phyloP scores from a whole-genome alignment of 176 grass and related monocot genomes.

The Oryza meridionalis region DNA sequence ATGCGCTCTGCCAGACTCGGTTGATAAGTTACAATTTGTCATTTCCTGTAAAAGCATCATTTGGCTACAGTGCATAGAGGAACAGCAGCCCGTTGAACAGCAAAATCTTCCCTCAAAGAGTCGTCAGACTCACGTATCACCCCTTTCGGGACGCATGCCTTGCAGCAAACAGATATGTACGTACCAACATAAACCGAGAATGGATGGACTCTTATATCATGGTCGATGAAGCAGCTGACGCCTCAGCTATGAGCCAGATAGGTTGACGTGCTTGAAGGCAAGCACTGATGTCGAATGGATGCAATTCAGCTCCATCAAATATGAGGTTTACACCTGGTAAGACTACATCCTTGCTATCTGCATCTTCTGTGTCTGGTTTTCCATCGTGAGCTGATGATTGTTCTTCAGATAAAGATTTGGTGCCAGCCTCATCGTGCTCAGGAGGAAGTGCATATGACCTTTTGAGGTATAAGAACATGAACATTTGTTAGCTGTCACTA shows the following conservation, averaged over 20 bases:
- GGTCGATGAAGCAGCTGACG: slow-evolving; percentile 63
- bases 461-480: slow-evolving; percentile 34
- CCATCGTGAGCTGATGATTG: slow-evolving; percentile 43
- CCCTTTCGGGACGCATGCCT: not conserved
- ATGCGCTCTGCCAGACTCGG: not conserved
- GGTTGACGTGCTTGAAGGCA: slow-evolving; percentile 96
- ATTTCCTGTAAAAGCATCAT: slow-evolving; percentile 8
- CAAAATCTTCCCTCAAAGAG: slow-evolving; percentile 17
- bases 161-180: slow-evolving; percentile 9
- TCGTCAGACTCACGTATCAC: not conserved
- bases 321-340: slow-evolving; percentile 91
- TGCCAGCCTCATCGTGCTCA: slow-evolving; percentile 60
- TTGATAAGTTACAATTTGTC: not conserved
- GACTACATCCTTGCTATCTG: slow-evolving; percentile 68
- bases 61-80: not conserved
- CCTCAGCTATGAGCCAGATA: slow-evolving; percentile 80
- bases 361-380: slow-evolving; percentile 76
- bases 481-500: not conserved
- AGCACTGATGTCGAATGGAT: slow-evolving; percentile 79
- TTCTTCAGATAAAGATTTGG: slow-evolving; percentile 56
- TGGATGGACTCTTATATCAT: slow-evolving; percentile 32
- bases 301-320: slow-evolving; percentile 78
- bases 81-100: not conserved
- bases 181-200: slow-evolving; percentile 3
- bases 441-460: slow-evolving; percentile 78